Evolutionary conservation across 192 early-diverging fungal genomes (phyloP).

Genomic region (Piromyces finnis): DNA sequence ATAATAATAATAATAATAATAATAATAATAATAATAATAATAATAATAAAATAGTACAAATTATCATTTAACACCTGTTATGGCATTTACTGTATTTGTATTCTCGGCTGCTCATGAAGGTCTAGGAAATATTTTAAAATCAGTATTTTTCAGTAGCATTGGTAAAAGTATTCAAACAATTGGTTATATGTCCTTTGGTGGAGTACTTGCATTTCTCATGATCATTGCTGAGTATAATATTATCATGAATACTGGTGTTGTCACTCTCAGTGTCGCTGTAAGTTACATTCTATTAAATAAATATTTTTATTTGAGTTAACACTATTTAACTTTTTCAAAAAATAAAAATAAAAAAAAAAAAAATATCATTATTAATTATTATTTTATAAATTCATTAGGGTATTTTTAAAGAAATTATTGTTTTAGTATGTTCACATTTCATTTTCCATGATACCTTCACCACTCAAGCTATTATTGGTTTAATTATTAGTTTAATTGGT

Average conservation of each 20-base stretch:
- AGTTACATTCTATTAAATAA: not conserved
- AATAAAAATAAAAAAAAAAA: too few species aligned
- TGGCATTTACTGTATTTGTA: not conserved
- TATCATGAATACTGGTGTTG: not conserved
- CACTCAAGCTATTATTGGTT: not conserved
- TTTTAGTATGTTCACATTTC: not conserved
- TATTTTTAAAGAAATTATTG: not conserved
- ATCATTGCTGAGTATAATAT: not conserved
- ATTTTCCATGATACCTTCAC: not conserved
- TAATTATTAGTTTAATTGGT: not conserved
- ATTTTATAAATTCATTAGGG: not conserved
- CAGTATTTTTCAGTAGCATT: not conserved
- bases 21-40: too few species aligned
- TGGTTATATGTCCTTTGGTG: not conserved
- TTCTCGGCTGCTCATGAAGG: not conserved
- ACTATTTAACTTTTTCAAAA: too few species aligned
- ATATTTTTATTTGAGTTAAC: too few species aligned
- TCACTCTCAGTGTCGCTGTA: not conserved
- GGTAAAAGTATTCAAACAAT: not conserved
- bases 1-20: not conserved
- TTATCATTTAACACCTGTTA: not conserved
- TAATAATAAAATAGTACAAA: not conserved
- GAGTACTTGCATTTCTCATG: not conserved
- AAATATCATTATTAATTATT: too few species aligned
- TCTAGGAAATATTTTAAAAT: not conserved